Evolutionary conservation across 305 asterid genomes (phyloP).

Genomic region (Fraxinus platypoda): DNA sequence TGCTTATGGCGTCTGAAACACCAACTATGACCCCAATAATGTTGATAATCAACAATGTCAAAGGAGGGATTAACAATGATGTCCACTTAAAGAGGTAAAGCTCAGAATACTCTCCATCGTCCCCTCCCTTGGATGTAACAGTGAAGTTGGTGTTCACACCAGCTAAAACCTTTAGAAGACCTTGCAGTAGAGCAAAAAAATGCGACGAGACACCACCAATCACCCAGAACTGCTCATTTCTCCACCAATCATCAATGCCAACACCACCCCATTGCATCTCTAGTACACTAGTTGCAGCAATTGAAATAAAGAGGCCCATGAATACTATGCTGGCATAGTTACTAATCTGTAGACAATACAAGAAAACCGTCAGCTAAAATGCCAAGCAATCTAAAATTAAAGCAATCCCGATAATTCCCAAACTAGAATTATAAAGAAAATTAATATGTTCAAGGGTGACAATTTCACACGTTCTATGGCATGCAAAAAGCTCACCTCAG

Average conservation of each 20-base stretch:
- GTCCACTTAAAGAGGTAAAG: slow-evolving; percentile 96
- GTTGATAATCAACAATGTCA: slow-evolving; percentile 78
- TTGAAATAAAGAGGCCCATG: slow-evolving; percentile 73
- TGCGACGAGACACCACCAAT: slow-evolving; percentile 91
- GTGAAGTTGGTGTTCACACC: slow-evolving; percentile 95
- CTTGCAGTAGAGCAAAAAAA: slow-evolving; percentile 84
- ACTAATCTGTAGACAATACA: slow-evolving; percentile 58
- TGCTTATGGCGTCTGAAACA: slow-evolving; percentile 76
- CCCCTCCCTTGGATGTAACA: slow-evolving; percentile 89
- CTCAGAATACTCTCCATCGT: slow-evolving; percentile 84
- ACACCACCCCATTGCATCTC: slow-evolving; percentile 98
- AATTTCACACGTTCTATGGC: background rate
- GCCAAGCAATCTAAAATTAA: background rate
- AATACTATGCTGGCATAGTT: slow-evolving; percentile 87
- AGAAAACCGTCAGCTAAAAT: slow-evolving; percentile 1
- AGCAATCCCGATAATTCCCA: background rate
- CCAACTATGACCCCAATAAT: slow-evolving; percentile 83
- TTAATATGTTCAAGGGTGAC: background rate
- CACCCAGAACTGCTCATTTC: slow-evolving; percentile 99
- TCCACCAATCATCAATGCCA: slow-evolving; percentile 83
- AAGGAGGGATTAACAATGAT: slow-evolving; percentile 85
- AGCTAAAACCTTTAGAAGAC: slow-evolving; percentile 82
- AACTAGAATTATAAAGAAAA: background rate
- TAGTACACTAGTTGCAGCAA: slow-evolving; percentile 71
- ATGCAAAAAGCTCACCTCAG: slow-evolving; percentile 55